Evolutionary conservation across 2,329 filamentous ascomycete genomes (phyloP).

Genomic region (Aspergillus quadricinctus): DNA sequence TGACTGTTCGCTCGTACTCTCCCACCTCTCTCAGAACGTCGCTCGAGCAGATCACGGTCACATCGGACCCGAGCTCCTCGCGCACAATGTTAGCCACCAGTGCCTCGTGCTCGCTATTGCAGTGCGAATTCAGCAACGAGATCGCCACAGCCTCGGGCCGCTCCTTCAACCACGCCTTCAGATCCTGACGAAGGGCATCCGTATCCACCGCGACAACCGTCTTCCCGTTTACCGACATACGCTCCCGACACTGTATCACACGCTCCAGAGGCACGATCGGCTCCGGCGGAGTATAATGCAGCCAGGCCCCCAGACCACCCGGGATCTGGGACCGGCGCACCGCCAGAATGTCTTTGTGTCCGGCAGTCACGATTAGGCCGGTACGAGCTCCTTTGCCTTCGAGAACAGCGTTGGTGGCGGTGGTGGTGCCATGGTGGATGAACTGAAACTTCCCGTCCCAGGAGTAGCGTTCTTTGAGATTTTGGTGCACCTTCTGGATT

Average conservation of each 20-base stretch:
- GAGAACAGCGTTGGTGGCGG: slow-evolving; percentile 48
- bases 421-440: slow-evolving; percentile 49
- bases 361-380: slow-evolving; percentile 45
- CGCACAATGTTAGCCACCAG: slow-evolving; percentile 36
- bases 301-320: slow-evolving; percentile 48
- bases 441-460: slow-evolving; percentile 46
- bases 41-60: slow-evolving; percentile 44
- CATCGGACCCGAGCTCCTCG: slow-evolving; percentile 40
- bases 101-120: slow-evolving; percentile 42
- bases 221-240: slow-evolving; percentile 42
- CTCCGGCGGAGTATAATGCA: slow-evolving; percentile 45
- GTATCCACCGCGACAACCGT: slow-evolving; percentile 39
- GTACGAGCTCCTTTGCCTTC: slow-evolving; percentile 49
- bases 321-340: slow-evolving; percentile 49
- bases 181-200: slow-evolving; percentile 32
- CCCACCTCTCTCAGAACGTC: slow-evolving; percentile 47
- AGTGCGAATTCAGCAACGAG: slow-evolving; percentile 47
- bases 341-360: slow-evolving; percentile 48
- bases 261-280: slow-evolving; percentile 48
- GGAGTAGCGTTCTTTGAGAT: slow-evolving; percentile 34
- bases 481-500: slow-evolving; percentile 39
- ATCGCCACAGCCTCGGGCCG: slow-evolving; percentile 45
- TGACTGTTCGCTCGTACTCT: slow-evolving; percentile 49
- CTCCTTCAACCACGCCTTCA: slow-evolving; percentile 38
- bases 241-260: slow-evolving; percentile 44